Percentiles rank a stretch among this genome's conserved stretches.
Evolutionary conservation across 352 stramenopile species (phyloP).

Genomic region (Phytophthora megakarya): DNA sequence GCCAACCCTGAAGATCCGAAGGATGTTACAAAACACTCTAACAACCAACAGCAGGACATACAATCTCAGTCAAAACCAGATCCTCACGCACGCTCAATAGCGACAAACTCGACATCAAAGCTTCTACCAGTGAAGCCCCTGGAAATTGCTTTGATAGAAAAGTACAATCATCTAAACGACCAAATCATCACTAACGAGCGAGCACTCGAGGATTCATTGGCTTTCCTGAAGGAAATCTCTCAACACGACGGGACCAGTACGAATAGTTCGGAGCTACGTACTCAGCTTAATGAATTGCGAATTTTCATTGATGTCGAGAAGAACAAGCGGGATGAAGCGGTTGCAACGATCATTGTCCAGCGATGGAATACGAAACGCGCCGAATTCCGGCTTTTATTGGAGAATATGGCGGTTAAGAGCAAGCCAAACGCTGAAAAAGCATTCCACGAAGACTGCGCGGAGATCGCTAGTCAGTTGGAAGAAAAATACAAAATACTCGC

Average conservation of each 20-base stretch:
- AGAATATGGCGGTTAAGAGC: slow-evolving; percentile 14
- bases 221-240: slow-evolving; percentile 29
- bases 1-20: neutral
- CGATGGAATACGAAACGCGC: slow-evolving; percentile 2
- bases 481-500: slow-evolving; percentile 11
- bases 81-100: neutral
- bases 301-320: slow-evolving; percentile 37
- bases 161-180: slow-evolving; percentile 42
- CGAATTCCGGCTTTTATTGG: slow-evolving; percentile 14
- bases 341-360: slow-evolving; percentile 17
- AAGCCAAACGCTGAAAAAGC: slow-evolving; percentile 14
- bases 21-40: neutral
- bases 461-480: slow-evolving; percentile 18
- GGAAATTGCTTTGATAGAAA: slow-evolving; percentile 19
- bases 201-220: slow-evolving; percentile 30
- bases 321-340: slow-evolving; percentile 20
- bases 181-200: slow-evolving; percentile 42
- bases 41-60: neutral
- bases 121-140: neutral
- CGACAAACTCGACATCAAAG: neutral
- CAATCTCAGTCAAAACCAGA: neutral
- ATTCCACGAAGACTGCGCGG: slow-evolving; percentile 23
- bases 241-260: slow-evolving; percentile 24
- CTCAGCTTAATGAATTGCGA: slow-evolving; percentile 40
- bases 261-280: slow-evolving; percentile 28